Conservation (phyloP, 371 early-diverging fungal species). For the Catenaria anguillulae region DNA sequence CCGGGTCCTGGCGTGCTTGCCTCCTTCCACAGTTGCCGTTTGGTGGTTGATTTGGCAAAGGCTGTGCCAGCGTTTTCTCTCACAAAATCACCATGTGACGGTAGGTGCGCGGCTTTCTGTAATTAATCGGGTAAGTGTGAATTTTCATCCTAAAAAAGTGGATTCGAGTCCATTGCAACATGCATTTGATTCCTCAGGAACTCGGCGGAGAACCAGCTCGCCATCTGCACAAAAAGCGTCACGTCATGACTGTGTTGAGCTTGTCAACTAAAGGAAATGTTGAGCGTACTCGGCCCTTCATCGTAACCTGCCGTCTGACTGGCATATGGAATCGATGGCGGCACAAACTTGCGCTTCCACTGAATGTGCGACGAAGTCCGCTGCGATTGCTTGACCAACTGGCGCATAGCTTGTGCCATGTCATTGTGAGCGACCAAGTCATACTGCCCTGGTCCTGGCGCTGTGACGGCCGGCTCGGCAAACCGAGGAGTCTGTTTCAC, state of each 20-base stretch:
- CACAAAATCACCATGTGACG: neutral
- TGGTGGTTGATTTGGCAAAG: neutral
- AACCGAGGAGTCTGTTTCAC: slow-evolving; percentile 6
- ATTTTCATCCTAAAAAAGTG: too few relatives aligned
- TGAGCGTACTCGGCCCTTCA: neutral
- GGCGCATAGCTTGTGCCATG: too few relatives aligned
- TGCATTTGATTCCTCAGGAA: neutral
- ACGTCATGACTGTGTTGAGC: too few relatives aligned
- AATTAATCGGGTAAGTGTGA: too few relatives aligned
- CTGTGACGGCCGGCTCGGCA: neutral
- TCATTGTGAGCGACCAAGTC: neutral
- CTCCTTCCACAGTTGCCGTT: neutral
- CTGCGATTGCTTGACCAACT: neutral
- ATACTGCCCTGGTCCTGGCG: slow-evolving; percentile 6
- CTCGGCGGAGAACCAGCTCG: neutral
- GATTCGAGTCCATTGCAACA: too few relatives aligned
- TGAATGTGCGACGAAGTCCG: neutral
- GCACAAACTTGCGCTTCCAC: slow-evolving; percentile 8
- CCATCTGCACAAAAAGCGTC: neutral
- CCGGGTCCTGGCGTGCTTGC: slow-evolving; percentile 1
- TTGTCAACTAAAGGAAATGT: too few relatives aligned
- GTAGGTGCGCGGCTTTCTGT: neutral
- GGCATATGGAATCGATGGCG: slow-evolving; percentile 10
- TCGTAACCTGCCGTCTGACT: slow-evolving; percentile 4
- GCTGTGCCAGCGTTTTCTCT: slow-evolving; percentile 3